Evolutionary conservation across 2,329 filamentous ascomycete genomes (phyloP).

Genomic region (Monilinia fructigena): DNA sequence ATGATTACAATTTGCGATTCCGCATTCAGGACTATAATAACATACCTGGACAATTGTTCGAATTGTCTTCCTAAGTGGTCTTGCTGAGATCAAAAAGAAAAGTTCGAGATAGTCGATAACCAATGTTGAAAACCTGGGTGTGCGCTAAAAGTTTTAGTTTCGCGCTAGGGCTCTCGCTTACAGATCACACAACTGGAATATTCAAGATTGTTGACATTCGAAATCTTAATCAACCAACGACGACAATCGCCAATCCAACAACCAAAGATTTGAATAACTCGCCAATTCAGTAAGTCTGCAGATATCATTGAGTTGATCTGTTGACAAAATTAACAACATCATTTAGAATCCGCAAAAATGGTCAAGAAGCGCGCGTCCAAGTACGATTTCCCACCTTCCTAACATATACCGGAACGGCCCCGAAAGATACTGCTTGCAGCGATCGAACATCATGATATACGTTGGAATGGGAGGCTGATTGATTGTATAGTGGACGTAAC

Average conservation of each 20-base stretch:
- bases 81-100: constrained; percentile 18
- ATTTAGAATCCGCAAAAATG: constrained; percentile 60
- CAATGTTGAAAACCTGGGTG: constrained; percentile 11
- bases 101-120: constrained; percentile 20
- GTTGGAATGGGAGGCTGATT: constrained; percentile 13
- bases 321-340: constrained; percentile 11
- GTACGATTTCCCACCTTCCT: constrained; percentile 45
- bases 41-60: constrained; percentile 38
- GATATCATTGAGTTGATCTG: neutral
- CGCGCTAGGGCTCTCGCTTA: constrained; percentile 22
- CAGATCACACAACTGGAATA: constrained; percentile 22
- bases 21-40: constrained; percentile 7
- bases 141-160: constrained; percentile 21
- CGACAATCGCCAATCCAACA: constrained; percentile 24
- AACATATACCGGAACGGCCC: neutral
- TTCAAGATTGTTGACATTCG: constrained; percentile 7
- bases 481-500: constrained; percentile 78
- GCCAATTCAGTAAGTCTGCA: constrained; percentile 30
- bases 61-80: constrained; percentile 40
- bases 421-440: constrained; percentile 20
- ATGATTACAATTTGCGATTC: neutral
- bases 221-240: constrained; percentile 16
- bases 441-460: neutral
- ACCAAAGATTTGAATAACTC: constrained; percentile 28
- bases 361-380: constrained; percentile 72